phyloP scores from a whole-genome alignment of 163 green algal species.

The Volvox carteri region DNA sequence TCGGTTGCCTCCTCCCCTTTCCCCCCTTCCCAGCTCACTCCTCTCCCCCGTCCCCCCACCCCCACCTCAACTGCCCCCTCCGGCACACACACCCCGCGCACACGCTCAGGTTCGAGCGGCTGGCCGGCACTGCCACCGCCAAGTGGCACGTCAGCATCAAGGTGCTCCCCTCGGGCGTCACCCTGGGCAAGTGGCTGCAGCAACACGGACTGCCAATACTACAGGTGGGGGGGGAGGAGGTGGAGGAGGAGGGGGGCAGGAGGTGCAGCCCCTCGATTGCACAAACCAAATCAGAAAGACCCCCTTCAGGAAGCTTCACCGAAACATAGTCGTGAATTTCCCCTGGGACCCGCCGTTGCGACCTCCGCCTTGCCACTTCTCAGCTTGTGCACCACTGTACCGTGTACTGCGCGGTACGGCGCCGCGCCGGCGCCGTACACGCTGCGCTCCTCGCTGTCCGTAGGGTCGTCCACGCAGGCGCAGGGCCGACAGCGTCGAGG shows the following conservation, averaged over 20 bases:
- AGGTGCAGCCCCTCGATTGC: too few relatives aligned
- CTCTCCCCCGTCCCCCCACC: too few relatives aligned
- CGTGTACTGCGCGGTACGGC: too few relatives aligned
- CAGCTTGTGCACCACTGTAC: too few relatives aligned
- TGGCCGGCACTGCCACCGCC: conserved; percentile 43
- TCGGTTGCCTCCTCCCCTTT: not conserved
- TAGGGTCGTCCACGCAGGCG: conserved; percentile 23
- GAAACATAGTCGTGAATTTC: too few relatives aligned
- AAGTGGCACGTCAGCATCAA: conserved; percentile 57
- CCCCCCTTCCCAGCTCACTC: not conserved
- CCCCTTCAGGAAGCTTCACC: too few relatives aligned
- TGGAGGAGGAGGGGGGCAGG: not conserved
- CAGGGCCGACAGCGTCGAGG: not conserved
- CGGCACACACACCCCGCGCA: not conserved
- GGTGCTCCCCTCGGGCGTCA: conserved; percentile 26
- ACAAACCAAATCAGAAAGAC: too few relatives aligned
- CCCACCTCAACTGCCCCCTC: not conserved
- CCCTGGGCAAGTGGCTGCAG: conserved; percentile 42
- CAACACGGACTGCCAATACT: conserved; percentile 42
- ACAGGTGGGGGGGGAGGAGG: conserved; percentile 6
- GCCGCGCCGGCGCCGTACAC: not conserved
- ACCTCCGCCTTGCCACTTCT: too few relatives aligned
- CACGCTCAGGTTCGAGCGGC: conserved; percentile 35
- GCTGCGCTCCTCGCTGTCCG: not conserved
- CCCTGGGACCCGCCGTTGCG: too few relatives aligned